Conservation (phyloP, 202 grass and related monocot genomes). For the Sporobolus alterniflorus region DNA sequence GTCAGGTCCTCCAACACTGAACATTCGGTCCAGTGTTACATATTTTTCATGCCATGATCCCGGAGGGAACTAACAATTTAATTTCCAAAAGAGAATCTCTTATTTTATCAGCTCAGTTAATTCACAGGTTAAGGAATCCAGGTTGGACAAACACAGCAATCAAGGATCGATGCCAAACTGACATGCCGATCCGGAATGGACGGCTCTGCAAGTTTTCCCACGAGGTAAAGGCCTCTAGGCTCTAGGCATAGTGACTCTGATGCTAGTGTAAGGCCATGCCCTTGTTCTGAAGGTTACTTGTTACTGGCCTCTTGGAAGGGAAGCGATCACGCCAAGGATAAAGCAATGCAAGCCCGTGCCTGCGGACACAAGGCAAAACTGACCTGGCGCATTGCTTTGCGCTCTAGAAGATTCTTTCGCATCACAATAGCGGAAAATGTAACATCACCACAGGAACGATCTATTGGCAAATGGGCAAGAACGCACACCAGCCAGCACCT, state of each 20-base stretch:
- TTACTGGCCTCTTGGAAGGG: not conserved
- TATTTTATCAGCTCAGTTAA: not conserved
- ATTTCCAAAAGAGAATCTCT: not conserved
- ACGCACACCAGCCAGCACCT: not conserved
- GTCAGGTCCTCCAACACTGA: too few species aligned
- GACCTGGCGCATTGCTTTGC: not conserved
- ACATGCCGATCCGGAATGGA: slow-evolving; percentile 5
- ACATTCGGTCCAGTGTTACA: too few species aligned
- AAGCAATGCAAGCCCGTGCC: not conserved
- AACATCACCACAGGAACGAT: not conserved
- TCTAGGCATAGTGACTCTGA: not conserved
- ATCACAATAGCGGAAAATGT: not conserved
- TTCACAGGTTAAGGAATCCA: not conserved
- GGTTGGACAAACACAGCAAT: slow-evolving; percentile 1
- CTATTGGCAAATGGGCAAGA: not conserved
- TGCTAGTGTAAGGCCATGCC: not conserved
- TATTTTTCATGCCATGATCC: not conserved
- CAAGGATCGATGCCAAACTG: slow-evolving; percentile 49
- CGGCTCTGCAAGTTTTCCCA: slow-evolving; percentile 8
- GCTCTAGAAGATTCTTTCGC: not conserved
- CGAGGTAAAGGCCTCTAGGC: not conserved
- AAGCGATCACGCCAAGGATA: slow-evolving; percentile 43
- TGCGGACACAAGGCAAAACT: slow-evolving; percentile 16
- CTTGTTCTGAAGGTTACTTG: not conserved
- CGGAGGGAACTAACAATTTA: not conserved